Conservation (phyloP, 345 rosid genomes). For the Turritis glabra region DNA sequence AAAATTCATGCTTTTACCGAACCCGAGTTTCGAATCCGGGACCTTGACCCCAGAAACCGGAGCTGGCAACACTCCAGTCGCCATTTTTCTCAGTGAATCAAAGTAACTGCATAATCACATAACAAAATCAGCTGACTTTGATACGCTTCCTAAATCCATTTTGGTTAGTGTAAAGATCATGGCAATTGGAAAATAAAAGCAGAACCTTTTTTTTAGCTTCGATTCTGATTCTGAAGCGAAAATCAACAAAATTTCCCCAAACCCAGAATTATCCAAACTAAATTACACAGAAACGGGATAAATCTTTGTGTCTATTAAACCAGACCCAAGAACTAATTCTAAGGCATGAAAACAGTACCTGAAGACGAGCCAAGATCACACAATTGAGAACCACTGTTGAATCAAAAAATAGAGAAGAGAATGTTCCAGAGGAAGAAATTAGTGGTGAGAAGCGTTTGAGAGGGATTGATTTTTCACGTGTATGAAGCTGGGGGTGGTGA, state of each 20-base stretch:
- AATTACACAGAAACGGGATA: neutral
- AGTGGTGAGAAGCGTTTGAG: slow-evolving; percentile 47
- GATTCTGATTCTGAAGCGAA: slow-evolving; percentile 10
- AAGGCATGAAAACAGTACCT: slow-evolving; percentile 16
- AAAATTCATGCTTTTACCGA: slow-evolving; percentile 57
- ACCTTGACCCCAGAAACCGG: slow-evolving; percentile 65
- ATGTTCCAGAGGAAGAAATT: slow-evolving; percentile 38
- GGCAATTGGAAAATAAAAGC: neutral
- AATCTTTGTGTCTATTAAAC: too few species aligned
- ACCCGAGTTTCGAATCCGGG: slow-evolving; percentile 61
- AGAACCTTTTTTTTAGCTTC: neutral
- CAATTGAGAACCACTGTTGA: slow-evolving; percentile 10
- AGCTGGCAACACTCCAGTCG: slow-evolving; percentile 71
- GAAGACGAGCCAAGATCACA: slow-evolving; percentile 10
- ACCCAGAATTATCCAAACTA: slow-evolving; percentile 13
- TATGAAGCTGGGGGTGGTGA: neutral
- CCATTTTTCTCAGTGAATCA: slow-evolving; percentile 49
- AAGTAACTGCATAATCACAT: slow-evolving; percentile 31
- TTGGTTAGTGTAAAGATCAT: neutral
- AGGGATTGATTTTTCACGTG: slow-evolving; percentile 36
- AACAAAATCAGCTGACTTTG: slow-evolving; percentile 9
- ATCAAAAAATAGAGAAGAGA: slow-evolving; percentile 27
- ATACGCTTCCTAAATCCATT: neutral
- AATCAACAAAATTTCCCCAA: neutral
- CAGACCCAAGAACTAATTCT: neutral